A percentile compares a stretch with the other conserved stretches of the same genome.
Evolutionary conservation across 495 filamentous ascomycete species (phyloP).

Genomic region (Gamarada debralockiae): DNA sequence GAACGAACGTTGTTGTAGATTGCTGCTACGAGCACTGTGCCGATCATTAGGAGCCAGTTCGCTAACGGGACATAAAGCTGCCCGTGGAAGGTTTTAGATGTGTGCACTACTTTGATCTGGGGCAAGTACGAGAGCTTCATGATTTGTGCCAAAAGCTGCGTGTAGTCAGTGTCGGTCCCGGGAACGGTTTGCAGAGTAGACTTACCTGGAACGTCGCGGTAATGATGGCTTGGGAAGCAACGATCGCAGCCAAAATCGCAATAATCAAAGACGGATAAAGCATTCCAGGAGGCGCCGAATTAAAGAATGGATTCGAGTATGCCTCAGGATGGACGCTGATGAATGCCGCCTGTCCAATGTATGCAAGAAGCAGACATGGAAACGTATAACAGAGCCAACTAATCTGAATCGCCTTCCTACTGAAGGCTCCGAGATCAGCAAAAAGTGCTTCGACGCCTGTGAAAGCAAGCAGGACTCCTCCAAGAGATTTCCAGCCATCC

Average conservation of each 20-base stretch:
- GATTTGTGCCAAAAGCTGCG: constrained; percentile 58
- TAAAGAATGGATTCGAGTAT: constrained; percentile 67
- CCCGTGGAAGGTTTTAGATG: constrained; percentile 58
- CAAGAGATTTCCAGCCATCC: constrained; percentile 60
- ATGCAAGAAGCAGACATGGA: constrained; percentile 65
- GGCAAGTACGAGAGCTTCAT: constrained; percentile 74
- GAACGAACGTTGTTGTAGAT: constrained; percentile 60
- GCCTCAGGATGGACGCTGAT: constrained; percentile 56
- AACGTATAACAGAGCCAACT: constrained; percentile 60
- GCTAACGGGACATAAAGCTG: constrained; percentile 66
- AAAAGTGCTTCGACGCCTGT: constrained; percentile 73
- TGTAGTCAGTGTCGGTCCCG: constrained; percentile 2
- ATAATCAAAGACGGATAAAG: constrained; percentile 61
- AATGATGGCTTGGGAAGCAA: constrained; percentile 71
- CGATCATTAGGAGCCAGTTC: constrained; percentile 70
- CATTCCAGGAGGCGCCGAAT: constrained; percentile 59
- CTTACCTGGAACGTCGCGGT: constrained; percentile 57
- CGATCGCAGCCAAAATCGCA: constrained; percentile 64
- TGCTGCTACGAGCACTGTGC: constrained; percentile 61
- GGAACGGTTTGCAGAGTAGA: background rate
- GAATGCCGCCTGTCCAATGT: constrained; percentile 69
- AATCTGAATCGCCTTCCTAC: constrained; percentile 55
- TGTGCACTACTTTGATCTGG: constrained; percentile 64
- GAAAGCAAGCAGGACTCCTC: constrained; percentile 65
- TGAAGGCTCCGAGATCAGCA: constrained; percentile 68